Base-by-base conservation (phyloP, 148 eudicot genomes). In the Vaccinium corymbosum region DNA sequence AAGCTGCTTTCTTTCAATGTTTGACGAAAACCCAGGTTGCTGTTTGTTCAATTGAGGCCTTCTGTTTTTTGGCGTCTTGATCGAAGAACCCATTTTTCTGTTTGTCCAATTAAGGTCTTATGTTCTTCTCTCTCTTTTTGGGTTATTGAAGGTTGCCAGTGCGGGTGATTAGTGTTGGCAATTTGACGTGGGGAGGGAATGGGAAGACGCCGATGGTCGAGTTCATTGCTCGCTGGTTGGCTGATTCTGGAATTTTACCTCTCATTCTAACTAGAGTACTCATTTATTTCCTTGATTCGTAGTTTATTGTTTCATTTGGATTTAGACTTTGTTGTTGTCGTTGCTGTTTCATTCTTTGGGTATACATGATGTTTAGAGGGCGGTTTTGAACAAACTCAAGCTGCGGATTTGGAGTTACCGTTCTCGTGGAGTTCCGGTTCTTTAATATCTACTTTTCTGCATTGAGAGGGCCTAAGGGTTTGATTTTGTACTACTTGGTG, bases 131-230 rank as follows among this genome's bases (percentile, higher is more conserved):
- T 20, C 59, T 53, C 49, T 7, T 62, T 62, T 62, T 73, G 78
- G 71, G 42, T 71, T 2, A 49, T 76, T 88, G 85, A 59, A 95
- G 99, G 92, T 91, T 96, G 91, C 94, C 94, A 15, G 92, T 96
- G 81, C 91, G 94, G 74, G 99, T 96, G 79, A 91, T 96, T 4
- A 96, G 99, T 81, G 94, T 96, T 49, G 99, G 99, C 80, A 96
- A 96, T 89, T 83, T 96, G 90, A 96, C 97, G 12, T 96, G 99
- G 99, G 99, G 99, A 87, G 99, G 99, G 79, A 96, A 96, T 88
- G 99, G 99, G 85, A 96, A 96, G 91, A 96, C 99, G 35, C 99
- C 99, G n/a, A 94, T 96, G 98, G 99, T 96, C 59, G 99, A 92
- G 80, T 91, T 90, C 87, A 88, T 96, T 6, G 85, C 94, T 52